Base-by-base conservation (phyloP, 176 grass and related monocot genomes). In the Tillandsia fasciculata region DNA sequence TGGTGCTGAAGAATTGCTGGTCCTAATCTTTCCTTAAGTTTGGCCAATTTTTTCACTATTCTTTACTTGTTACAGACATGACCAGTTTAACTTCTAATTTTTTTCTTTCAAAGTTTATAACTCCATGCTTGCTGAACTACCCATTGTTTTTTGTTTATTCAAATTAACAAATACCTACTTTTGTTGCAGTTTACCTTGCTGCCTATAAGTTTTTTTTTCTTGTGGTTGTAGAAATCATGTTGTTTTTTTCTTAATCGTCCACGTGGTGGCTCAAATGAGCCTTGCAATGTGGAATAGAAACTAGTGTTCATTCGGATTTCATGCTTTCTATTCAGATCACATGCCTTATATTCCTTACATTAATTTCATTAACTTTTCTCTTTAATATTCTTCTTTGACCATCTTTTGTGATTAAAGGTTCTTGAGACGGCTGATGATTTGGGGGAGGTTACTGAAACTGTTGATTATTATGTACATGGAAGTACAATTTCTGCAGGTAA, bases 341-440 rank as follows among this genome's bases (percentile, higher is more conserved):
- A 33, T 5, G 29, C 3, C 29, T 33, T 33, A 33, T 33, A 33
- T 33, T 33, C 29, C 29, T 33, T 33, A 33, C 3, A 33, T 33
- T 33, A 5, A 33, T 33, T 33, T 33, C 29, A 33, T 33, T 5
- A 33, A 33, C 29, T 33, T 9, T 64, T 64, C 23, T 64, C 11
- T 5, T 64, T 28, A 24, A 64, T 59, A 22, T 59, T 59, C 6
- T 59, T 17, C 12, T 14, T 49, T 3, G 48, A 29, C 66, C 42
- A 11, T 64, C 22, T 78, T 49, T 68, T 76, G 49, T 63, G 56
- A 59, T 11, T 26, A 67, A 69, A 96, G 92, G 92, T 96, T 80
- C 86, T 96, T 70, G 88, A 96, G 76, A 96, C 93, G 61, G 92
- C 88, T 70, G 93, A 96, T 74, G 93, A 96, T 81, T 76, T 96